Evolutionary conservation across 192 early-diverging fungal genomes (phyloP), one percentile per base, ranked within the genome.

Genomic region (Backusella tuberculispora): DNA sequence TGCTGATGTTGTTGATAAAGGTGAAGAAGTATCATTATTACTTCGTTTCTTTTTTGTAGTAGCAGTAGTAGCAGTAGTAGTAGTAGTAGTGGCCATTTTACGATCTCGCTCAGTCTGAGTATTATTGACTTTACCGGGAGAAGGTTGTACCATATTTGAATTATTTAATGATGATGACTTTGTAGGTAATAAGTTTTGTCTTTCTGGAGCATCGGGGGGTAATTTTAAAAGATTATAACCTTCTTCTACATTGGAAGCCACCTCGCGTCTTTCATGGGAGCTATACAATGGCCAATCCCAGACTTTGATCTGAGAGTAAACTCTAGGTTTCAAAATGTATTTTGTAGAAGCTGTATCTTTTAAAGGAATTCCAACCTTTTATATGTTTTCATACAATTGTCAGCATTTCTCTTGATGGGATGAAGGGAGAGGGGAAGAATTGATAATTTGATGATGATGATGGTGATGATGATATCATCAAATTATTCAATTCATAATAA

Each of bases 221-320:
- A 78, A 24, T 21, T 69, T 56, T 38, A 79, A 43, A 4, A 65
- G 15, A 50, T 71, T 63, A 24, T 74, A 79, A 2, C 73, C 73
- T 44, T 69, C 50, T 66, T 69, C 50, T 1, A 73, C 73, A 17
- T 79, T 79, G 24, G 70, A 60, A n/a, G 53, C 53, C 7, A 71
- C 73, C 21, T 37, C 63, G 46, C 53, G 56, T 26, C 67, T 47
- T 71, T 79, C 78, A 17, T 65, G 69, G 14, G 53, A 50, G 7
- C 69, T 73, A 41, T 79, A 79, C 7, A 63, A 50, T 29, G 43
- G 67, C 78, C 78, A 79, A 24, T 79, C 78, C 78, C 78, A 79
- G 44, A 79, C 71, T 17, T 43, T 50, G 26, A 79, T 74, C 47
- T 74, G 67, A 44, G 70, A 74, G n/a, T 71, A 79, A 1, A 74